phyloP scores from a whole-genome alignment of 106 monocot genomes.

The Dioscorea dumetorum region DNA sequence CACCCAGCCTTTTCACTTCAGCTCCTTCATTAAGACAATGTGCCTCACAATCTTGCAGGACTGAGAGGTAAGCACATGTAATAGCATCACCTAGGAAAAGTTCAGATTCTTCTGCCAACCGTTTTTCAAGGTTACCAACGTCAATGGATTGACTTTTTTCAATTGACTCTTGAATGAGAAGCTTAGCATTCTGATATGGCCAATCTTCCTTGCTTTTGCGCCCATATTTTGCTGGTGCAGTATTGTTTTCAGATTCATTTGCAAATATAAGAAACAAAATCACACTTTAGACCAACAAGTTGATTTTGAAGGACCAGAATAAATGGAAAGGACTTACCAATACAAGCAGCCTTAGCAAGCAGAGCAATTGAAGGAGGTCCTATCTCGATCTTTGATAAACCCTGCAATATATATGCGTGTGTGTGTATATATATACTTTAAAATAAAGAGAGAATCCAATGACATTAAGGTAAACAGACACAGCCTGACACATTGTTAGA shows the following conservation, averaged over 20 bases:
- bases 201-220: slow-evolving; percentile 66
- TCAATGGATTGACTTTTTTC: slow-evolving; percentile 70
- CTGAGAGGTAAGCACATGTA: slow-evolving; percentile 62
- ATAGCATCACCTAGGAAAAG: slow-evolving; percentile 56
- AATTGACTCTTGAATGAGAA: slow-evolving; percentile 70
- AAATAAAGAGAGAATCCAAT: not conserved
- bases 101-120: slow-evolving; percentile 45
- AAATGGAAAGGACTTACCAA: slow-evolving; percentile 38
- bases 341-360: slow-evolving; percentile 78
- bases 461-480: no score
- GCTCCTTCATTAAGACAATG: slow-evolving; percentile 75
- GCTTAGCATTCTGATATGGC: slow-evolving; percentile 68
- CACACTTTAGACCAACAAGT: not conserved
- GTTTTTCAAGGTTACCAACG: slow-evolving; percentile 56
- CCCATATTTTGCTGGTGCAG: slow-evolving; percentile 62
- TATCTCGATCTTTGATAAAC: slow-evolving; percentile 73
- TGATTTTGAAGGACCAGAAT: no score
- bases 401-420: slow-evolving; percentile 41
- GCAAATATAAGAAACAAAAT: not conserved
- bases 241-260: not conserved
- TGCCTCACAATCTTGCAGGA: slow-evolving; percentile 79
- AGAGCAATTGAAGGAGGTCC: slow-evolving; percentile 77
- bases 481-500: no score
- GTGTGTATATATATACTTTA: slow-evolving; percentile 10
- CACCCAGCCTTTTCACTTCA: slow-evolving; percentile 86